These are phyloP conservation scores for Cronartium quercuum DNA, from an alignment of 1,284 basidiomycete genomes.

Conservation along the genomic window DNA sequence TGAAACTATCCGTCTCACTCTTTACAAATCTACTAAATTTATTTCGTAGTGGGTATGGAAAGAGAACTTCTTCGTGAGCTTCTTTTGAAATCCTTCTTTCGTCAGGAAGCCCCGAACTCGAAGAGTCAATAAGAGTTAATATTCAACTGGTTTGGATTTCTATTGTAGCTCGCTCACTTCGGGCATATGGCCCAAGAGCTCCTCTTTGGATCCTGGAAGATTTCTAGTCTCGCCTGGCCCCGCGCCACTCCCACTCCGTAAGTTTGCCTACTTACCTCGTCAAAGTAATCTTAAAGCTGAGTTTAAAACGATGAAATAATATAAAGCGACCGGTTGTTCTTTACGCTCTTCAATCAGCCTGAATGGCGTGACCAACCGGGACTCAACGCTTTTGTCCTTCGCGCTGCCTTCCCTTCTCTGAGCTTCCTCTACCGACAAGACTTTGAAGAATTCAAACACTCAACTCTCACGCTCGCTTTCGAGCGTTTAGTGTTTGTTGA, in stretches of 20 bases:
- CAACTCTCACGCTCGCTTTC: slow-evolving; percentile 55
- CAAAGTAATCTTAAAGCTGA: slow-evolving; percentile 44
- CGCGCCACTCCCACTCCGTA: slow-evolving; percentile 65
- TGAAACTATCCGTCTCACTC: too few relatives aligned
- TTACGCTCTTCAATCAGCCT: not conserved
- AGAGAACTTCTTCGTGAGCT: not conserved
- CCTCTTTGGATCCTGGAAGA: slow-evolving; percentile 55
- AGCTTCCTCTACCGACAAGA: slow-evolving; percentile 62
- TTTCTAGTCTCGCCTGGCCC: slow-evolving; percentile 76
- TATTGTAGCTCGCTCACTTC: not conserved
- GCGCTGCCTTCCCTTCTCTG: slow-evolving; percentile 50
- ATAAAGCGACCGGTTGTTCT: slow-evolving; percentile 42
- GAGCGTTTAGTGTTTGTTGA: slow-evolving; percentile 63
- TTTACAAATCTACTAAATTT: not conserved
- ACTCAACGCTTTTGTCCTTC: slow-evolving; percentile 50
- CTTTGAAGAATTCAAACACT: slow-evolving; percentile 60
- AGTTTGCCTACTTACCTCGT: too few relatives aligned
- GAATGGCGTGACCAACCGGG: slow-evolving; percentile 49
- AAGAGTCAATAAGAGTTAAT: not conserved
- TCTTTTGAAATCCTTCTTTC: not conserved
- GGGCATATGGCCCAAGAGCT: slow-evolving; percentile 25
- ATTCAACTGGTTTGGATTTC: slow-evolving; percentile 54
- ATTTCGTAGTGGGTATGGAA: not conserved
- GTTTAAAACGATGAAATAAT: slow-evolving; percentile 50
- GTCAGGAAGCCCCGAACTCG: too few relatives aligned